These are phyloP conservation scores for Neopestalotiopsis clavispora DNA, from an alignment of 2,329 filamentous ascomycete genomes.

Conservation along the genomic window DNA sequence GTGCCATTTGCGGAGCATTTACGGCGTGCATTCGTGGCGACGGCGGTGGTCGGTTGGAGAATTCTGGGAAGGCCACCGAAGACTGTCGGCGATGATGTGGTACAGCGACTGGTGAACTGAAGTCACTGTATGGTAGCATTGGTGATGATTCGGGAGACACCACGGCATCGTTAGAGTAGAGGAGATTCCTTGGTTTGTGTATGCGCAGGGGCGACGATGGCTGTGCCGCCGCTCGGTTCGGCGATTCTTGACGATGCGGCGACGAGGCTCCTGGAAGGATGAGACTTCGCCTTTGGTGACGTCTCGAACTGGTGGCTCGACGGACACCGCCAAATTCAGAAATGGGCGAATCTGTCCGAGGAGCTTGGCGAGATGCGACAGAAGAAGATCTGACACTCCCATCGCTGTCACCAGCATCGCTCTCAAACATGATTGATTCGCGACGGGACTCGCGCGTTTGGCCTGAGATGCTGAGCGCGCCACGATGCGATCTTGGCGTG, in stretches of 20 bases:
- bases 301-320: conserved; percentile 77
- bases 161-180: conserved; percentile 65
- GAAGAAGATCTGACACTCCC: conserved; percentile 85
- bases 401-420: conserved; percentile 85
- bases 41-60: conserved; percentile 69
- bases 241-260: conserved; percentile 86
- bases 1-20: conserved; percentile 79
- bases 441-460: conserved; percentile 71
- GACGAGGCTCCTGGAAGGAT: conserved; percentile 81
- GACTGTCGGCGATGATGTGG: conserved; percentile 83
- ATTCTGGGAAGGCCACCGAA: conserved; percentile 81
- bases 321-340: conserved; percentile 82
- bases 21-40: conserved; percentile 83
- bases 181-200: conserved; percentile 74
- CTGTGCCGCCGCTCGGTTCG: conserved; percentile 71
- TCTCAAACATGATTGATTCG: conserved; percentile 80
- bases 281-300: conserved; percentile 85
- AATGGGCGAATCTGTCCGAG: conserved; percentile 85
- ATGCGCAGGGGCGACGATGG: conserved; percentile 89
- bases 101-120: conserved; percentile 73
- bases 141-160: conserved; percentile 90
- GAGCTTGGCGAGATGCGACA: conserved; percentile 67
- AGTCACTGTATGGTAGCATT: conserved; percentile 81
- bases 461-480: conserved; percentile 59
- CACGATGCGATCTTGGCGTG: conserved; percentile 84